These are phyloP conservation scores for Penicillium sp. DNA, from an alignment of 2,329 filamentous ascomycete genomes.

Conservation along the genomic window DNA sequence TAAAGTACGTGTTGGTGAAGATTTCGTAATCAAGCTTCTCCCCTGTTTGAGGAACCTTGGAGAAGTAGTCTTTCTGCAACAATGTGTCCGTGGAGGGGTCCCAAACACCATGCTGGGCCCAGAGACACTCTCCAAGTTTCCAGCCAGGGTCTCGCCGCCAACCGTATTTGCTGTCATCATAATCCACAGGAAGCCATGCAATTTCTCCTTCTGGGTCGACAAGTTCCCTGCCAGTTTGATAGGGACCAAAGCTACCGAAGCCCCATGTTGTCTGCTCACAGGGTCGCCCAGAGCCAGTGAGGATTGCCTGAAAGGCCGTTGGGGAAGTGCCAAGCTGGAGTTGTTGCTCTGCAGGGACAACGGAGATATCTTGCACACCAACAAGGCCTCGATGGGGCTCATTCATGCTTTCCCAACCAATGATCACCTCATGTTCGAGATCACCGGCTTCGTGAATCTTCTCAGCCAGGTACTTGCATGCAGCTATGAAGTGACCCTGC, in stretches of 20 bases:
- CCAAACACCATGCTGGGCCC: conserved; percentile 97
- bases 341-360: conserved; percentile 81
- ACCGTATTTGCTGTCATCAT: conserved; percentile 83
- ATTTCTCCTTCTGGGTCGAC: conserved; percentile 83
- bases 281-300: conserved; percentile 85
- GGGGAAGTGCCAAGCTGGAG: conserved; percentile 90
- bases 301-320: conserved; percentile 88
- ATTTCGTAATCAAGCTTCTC: conserved; percentile 72
- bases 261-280: conserved; percentile 91
- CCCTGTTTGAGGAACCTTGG: conserved; percentile 70
- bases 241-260: conserved; percentile 88
- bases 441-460: conserved; percentile 87
- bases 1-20: conserved; percentile 89
- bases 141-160: conserved; percentile 85
- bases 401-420: conserved; percentile 96
- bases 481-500: conserved; percentile 77
- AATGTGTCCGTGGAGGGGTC: conserved; percentile 74
- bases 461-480: conserved; percentile 75
- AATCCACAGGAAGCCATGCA: conserved; percentile 78
- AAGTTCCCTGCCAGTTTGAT: conserved; percentile 77
- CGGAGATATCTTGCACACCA: conserved; percentile 75
- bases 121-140: conserved; percentile 91
- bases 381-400: conserved; percentile 89
- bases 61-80: conserved; percentile 83
- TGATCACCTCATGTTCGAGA: conserved; percentile 78